These are phyloP conservation scores for Mucor piriformis DNA, from an alignment of 371 early-diverging fungal species.

Conservation along the genomic window DNA sequence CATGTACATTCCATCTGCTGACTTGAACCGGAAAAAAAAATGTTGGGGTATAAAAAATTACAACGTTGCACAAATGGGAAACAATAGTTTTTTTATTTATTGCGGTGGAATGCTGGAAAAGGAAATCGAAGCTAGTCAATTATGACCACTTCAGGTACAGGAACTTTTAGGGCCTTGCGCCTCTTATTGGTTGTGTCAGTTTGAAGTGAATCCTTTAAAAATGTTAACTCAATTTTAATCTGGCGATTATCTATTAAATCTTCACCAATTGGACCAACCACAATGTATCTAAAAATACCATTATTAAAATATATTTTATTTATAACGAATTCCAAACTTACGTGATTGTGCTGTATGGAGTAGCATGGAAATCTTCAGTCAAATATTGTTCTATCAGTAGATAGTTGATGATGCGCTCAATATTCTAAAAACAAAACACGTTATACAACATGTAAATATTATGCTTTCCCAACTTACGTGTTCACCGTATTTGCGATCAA, in stretches of 20 bases:
- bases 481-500: conserved; percentile 35
- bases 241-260: neutral
- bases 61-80: conserved; percentile 5
- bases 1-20: conserved; percentile 14
- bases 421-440: conserved; percentile 14
- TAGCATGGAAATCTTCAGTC: conserved; percentile 19
- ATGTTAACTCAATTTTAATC: conserved; percentile 1
- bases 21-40: conserved; percentile 10
- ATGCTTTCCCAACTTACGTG: conserved; percentile 29
- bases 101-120: neutral
- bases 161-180: neutral
- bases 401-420: conserved; percentile 25
- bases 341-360: conserved; percentile 28
- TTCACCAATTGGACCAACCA: conserved; percentile 7
- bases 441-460: too few species aligned
- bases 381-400: conserved; percentile 14
- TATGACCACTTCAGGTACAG: neutral
- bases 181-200: neutral
- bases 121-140: neutral
- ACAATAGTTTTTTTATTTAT: neutral
- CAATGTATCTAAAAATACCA: conserved; percentile 16
- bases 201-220: neutral
- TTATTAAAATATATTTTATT: too few species aligned
- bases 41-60: conserved; percentile 5
- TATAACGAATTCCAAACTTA: conserved; percentile 10